Evolutionary conservation across 1,284 basidiomycete species (phyloP), one percentile per base, ranked within the genome.

Genomic region (Schizophyllum amplum): DNA sequence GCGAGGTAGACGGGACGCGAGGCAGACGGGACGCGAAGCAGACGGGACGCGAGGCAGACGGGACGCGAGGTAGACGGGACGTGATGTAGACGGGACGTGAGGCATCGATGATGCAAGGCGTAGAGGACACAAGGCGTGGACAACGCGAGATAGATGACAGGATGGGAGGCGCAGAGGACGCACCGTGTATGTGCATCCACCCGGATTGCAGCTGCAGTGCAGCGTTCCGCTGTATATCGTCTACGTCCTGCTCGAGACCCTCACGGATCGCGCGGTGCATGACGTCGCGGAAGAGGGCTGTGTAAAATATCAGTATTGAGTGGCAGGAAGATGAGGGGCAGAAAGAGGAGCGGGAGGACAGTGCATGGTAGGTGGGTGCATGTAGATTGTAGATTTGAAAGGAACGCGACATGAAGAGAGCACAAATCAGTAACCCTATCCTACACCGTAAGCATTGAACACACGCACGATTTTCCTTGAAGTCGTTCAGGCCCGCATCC

Each of bases 141-240:
- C 24, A 24, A 55, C 53, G 6, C 11, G 48, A 27, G 25, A 15
- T 4, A 52, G 25, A 20, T 9, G 52, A 20, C 42, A 4, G 13
- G 24, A 5, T 21, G 11, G 33, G 60, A 21, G 24, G 27, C 27
- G 27, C 13, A 33, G 27, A 5, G 13, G 24, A 57, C 78, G 56
- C 62, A 87, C 88, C 89, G 53, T 90, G 81, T 53, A 92, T 83
- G 66, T 92, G 89, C 85, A 92, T 86, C 90, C 89, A 92, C 11
- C 89, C 90, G 48, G 81, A 69, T 57, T 81, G 79, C 2, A 81
- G 70, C 64, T 87, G 86, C 23, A 79, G 69, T 13, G 88, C 89
- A 3, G 76, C 79, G 59, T 83, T 83, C 13, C 66, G 76, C 72
- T 85, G 83, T 3, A 87, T 73, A 2, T 87, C 83, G 63, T 91